Base-by-base conservation (phyloP, 176 grass and related monocot species). In the Avena eriantha region DNA sequence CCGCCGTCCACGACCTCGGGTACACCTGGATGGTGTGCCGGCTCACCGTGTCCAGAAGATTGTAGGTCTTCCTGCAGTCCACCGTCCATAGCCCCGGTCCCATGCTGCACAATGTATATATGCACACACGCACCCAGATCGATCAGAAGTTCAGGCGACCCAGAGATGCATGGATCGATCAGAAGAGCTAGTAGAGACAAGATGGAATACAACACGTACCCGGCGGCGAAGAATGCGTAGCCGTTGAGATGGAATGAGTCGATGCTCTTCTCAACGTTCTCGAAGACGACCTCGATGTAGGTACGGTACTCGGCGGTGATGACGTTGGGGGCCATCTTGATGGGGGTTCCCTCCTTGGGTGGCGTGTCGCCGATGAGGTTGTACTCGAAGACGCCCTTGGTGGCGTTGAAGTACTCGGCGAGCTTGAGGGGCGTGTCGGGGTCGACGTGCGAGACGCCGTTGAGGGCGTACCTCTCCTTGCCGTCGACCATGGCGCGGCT, bases 1-100 rank as follows among this genome's bases (percentile, higher is more conserved):
- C 88, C 81, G 93, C 96, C 78, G 96, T 88, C 96, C 96, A 98
- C 16, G 96, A 98, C 82, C 88, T 92, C 47, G 93, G 96, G 93
- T 95, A 98, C 34, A 98, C 96, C 77, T 98, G 96, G 51, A 98
- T 86, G 7, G 96, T 89, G 84, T 98, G 91, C 91, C 93, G 87
- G 88, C 96, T 98, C 88, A 98, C 93, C 12, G 96, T 92, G 84
- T 98, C 96, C 3, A 94, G 90, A 0, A 95, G 93, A 84, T 98
- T 98, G 96, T 98, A 98, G 21, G 76, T 76, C 41, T 31, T 91
- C 82, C 93, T 56, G 51, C 54, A 45, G 5, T 82, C 8, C 16
- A 82, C 67, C 17, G 80, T 72, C 95, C 95, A 98, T 53, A 78
- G 85, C 23, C 95, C 95, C 4, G 91, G 91, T 0, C 95, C 95